A percentile compares a stretch with the other conserved stretches of the same genome.
These are phyloP conservation scores for Podila minutissima DNA, from an alignment of 192 early-diverging fungal species.

Conservation along the genomic window DNA sequence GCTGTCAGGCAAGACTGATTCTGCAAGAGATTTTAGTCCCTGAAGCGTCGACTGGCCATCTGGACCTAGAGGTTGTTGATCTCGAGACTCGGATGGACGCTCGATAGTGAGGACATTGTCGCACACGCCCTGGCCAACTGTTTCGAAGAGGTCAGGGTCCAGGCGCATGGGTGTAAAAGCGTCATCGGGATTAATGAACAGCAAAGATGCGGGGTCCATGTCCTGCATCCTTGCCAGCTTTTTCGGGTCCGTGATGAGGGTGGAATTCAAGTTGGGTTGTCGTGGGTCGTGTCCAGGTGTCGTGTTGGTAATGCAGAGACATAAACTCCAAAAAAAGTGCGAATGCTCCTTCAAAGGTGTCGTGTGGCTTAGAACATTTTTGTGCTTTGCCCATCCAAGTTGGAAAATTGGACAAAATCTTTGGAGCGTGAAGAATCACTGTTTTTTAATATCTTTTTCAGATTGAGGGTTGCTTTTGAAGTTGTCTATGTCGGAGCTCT, in stretches of 20 bases:
- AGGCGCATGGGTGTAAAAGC: slow-evolving; percentile 7
- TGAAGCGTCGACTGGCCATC: not conserved
- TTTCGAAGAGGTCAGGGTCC: slow-evolving; percentile 28
- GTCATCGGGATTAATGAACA: slow-evolving; percentile 19
- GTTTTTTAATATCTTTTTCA: not conserved
- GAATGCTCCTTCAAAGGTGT: not conserved
- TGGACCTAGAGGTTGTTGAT: not conserved
- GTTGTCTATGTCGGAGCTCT: not conserved
- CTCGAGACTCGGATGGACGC: too few relatives aligned
- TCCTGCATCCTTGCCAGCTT: slow-evolving; percentile 14
- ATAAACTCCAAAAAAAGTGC: not conserved
- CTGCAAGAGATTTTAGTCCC: slow-evolving; percentile 10
- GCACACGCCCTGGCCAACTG: slow-evolving; percentile 18
- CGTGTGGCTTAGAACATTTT: not conserved
- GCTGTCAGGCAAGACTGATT: not conserved
- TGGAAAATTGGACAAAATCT: not conserved
- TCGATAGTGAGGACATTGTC: slow-evolving; percentile 8
- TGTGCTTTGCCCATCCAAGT: not conserved
- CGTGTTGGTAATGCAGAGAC: not conserved
- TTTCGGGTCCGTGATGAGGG: too few relatives aligned
- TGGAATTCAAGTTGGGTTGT: too few relatives aligned
- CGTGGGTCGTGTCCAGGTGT: too few relatives aligned
- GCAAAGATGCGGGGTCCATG: slow-evolving; percentile 30
- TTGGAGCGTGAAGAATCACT: not conserved
- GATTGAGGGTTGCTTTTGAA: not conserved